Evolutionary conservation across 106 monocot species (phyloP), one percentile per base, ranked within the genome.

Genomic region (Allium cepa): DNA sequence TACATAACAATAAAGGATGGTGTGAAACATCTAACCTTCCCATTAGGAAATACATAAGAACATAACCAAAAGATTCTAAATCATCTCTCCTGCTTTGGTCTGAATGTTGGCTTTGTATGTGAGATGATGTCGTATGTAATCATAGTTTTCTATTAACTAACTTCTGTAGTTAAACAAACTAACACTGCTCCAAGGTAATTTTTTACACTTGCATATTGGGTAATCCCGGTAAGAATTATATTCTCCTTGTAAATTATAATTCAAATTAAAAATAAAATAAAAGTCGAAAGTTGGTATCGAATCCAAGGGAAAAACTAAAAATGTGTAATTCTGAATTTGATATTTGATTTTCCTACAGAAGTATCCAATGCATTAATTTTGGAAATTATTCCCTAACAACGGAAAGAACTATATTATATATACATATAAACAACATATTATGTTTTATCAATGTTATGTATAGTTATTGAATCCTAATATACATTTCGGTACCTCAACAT

Each of bases 31-130:
- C 72, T 50, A 60, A 94, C 94, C 94, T 94, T 87, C 94, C 94
- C 71, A 87, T 82, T 71, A 94, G 67, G 68, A 94, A 94, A 79
- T 94, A 94, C 90, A 94, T 94, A 27, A 94, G 87, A 51, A 94
- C 90, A 75, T 94, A 94, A 61, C 90, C 94, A 71, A 94, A 87
- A 76, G 94, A 94, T 77, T 91, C 90, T 59, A 90, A 57, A 81
- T 94, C 94, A 82, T 62, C 94, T 87, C 72, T n/a, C n/a, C 94
- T 87, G 78, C 94, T 94, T 80, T 94, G 94, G 64, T 94, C 94
- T 94, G 78, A n/a, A 46, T 27, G 5, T 26, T 8, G 5, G 5
- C 46, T 48, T 60, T 59, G 12, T 56, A 14, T 13, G 56, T 14
- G 55, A 68, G n/a, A n/a, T n/a, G n/a, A n/a, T n/a, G n/a, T n/a